Evolutionary conservation across 345 rosid genomes (phyloP), one percentile per base, ranked within the genome.

Genomic region (Ailanthus altissimus): DNA sequence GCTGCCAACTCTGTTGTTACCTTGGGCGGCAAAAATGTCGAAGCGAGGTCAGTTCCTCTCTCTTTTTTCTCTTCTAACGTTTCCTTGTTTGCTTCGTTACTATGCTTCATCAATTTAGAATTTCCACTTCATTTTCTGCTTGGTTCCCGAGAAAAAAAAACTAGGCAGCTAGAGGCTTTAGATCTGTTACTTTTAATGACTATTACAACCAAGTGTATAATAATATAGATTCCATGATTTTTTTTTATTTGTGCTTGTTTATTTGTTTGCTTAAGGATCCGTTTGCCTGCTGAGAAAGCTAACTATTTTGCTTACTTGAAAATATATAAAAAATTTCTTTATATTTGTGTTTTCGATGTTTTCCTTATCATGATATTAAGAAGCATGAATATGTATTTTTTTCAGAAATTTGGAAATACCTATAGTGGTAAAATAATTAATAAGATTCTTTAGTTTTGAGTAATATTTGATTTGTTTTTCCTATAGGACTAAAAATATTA

Each of bases 1-100:
- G 4, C 20, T 0, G 0, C 5, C 0, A 0, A 10, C 66, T n/a
- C 70, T 5, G 63, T 67, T 75, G 62, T 53, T 61, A 49, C n/a
- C 74, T 72, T 18, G 67, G 62, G 90, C 87, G 54, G 88, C 88
- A 23, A 88, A 85, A 58, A 92, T 94, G 98, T 94, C 97, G 91
- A 94, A 94, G 89, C 92, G 98, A 90, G 96, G 97, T 90, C 18
- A 57, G 75, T 11, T 28, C 13, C 2, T 25, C 71, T 51, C 54
- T 9, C 10, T 43, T 2, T 53, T 15, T 54, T 16, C 47, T 5
- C 18, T 18, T 7, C 0, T 8, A 10, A 0, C 2, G 49, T 0
- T 0, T 23, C 28, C 0, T 0, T 0, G 6, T 28, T 66, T 2
- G 47, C 0, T 49, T 58, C 5, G 21, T 26, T 13, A 5, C 23